Conservation (phyloP, 148 eudicot genomes). For the Cornus suecica region DNA sequence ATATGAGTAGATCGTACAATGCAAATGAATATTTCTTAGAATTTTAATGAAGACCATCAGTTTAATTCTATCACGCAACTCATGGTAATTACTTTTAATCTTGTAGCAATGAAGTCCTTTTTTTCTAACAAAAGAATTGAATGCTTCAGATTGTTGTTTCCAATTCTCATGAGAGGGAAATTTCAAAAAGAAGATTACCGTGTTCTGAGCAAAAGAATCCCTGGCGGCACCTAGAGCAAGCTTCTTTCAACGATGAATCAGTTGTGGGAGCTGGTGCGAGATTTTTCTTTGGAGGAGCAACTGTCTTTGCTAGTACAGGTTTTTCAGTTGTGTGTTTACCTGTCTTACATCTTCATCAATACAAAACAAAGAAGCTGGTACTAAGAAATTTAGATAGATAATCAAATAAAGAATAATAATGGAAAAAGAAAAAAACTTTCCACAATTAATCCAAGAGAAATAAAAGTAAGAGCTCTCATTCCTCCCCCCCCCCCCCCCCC, state of each 20-base stretch:
- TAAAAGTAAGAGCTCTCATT: too few relatives aligned
- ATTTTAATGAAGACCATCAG: too few relatives aligned
- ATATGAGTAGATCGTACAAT: not conserved
- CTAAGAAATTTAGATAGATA: not conserved
- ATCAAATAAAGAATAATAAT: not conserved
- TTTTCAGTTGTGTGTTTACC: conserved; percentile 94
- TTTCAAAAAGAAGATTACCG: conserved; percentile 38
- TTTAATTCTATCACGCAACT: too few relatives aligned
- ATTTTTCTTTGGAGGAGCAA: conserved; percentile 30
- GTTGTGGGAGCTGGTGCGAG: conserved; percentile 33
- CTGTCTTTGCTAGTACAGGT: conserved; percentile 48
- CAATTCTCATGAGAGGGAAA: not conserved
- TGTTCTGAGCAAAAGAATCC: conserved; percentile 96
- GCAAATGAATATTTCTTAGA: not conserved
- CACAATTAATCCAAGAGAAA: not conserved
- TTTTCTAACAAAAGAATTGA: too few relatives aligned
- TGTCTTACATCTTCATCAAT: conserved; percentile 62
- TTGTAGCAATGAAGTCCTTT: too few relatives aligned
- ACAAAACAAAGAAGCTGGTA: conserved; percentile 2
- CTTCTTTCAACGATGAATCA: conserved; percentile 46
- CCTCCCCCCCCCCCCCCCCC: too few relatives aligned
- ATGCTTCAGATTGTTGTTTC: too few relatives aligned
- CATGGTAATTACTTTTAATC: too few relatives aligned
- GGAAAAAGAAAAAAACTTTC: not conserved
- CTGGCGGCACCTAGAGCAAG: conserved; percentile 85